Evolutionary conservation across 345 rosid genomes (phyloP).

Genomic region (Streptanthus diversifolius): DNA sequence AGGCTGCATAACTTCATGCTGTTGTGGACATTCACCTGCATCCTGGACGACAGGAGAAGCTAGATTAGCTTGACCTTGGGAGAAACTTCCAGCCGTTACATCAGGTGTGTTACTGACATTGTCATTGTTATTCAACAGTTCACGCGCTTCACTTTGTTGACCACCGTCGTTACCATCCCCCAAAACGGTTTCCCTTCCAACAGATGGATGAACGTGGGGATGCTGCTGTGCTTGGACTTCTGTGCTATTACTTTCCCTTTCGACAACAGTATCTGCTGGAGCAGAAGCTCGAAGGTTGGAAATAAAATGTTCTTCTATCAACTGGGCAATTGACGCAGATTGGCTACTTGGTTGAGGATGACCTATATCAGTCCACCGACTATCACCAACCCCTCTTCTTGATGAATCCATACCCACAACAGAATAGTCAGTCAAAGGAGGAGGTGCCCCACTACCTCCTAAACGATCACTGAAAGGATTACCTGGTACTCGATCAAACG

Average conservation of each 20-base stretch:
- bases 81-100: slow-evolving; percentile 39
- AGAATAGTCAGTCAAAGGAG: slow-evolving; percentile 81
- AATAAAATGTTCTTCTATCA: slow-evolving; percentile 77
- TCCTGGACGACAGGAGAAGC: slow-evolving; percentile 31
- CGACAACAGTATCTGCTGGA: slow-evolving; percentile 46
- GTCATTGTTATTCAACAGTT: slow-evolving; percentile 44
- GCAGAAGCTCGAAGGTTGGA: slow-evolving; percentile 54
- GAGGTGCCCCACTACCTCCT: slow-evolving; percentile 64
- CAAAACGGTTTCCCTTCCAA: slow-evolving; percentile 38
- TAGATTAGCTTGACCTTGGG: slow-evolving; percentile 29
- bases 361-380: slow-evolving; percentile 96
- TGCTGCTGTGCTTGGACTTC: slow-evolving; percentile 48
- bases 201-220: slow-evolving; percentile 38
- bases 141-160: slow-evolving; percentile 53
- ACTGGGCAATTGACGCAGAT: slow-evolving; percentile 81
- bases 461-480: slow-evolving; percentile 69
- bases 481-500: slow-evolving; percentile 61
- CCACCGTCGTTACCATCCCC: slow-evolving; percentile 35
- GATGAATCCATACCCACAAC: slow-evolving; percentile 66
- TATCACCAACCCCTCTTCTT: slow-evolving; percentile 81
- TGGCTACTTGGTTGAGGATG: slow-evolving; percentile 81
- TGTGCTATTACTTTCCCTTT: slow-evolving; percentile 58
- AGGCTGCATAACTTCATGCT: slow-evolving; percentile 50
- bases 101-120: slow-evolving; percentile 36
- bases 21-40: slow-evolving; percentile 33